Conservation (phyloP, 148 eudicot genomes). For the Fagopyrum homotropicum region DNA sequence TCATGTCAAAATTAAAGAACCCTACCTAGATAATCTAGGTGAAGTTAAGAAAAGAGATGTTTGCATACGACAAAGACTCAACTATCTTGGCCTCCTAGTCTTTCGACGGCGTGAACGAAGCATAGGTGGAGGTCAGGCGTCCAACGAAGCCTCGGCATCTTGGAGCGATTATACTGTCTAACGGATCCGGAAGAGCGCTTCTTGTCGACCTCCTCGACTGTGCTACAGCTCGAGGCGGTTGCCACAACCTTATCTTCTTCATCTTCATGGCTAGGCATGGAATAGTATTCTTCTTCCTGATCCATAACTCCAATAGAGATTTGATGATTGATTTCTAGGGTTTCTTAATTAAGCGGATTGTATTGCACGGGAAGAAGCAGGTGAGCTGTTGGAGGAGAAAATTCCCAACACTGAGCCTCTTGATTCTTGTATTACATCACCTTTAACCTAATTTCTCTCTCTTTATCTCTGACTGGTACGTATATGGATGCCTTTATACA, state of each 20-base stretch:
- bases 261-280: not conserved
- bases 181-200: conserved; percentile 28
- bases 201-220: conserved; percentile 53
- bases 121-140: conserved; percentile 85
- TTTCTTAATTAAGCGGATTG: not conserved
- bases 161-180: conserved; percentile 72
- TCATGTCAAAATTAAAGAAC: not conserved
- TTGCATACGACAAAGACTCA: conserved; percentile 16
- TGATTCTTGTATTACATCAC: conserved; percentile 12
- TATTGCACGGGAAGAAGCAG: conserved; percentile 6
- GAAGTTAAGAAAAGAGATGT: not conserved
- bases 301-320: not conserved
- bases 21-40: not conserved
- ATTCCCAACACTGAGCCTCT: not conserved
- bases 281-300: not conserved
- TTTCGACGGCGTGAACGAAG: conserved; percentile 67
- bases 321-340: not conserved
- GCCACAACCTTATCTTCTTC: conserved; percentile 12
- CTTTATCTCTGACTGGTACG: not conserved
- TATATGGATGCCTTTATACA: not conserved
- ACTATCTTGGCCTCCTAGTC: conserved; percentile 86
- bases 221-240: conserved; percentile 67
- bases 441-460: conserved; percentile 4
- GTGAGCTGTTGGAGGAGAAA: conserved; percentile 8
- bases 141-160: conserved; percentile 81